Evolutionary conservation across 164 flowering plant species (phyloP), one percentile per base, ranked within the genome.

Genomic region (Macadamia integrifolia): DNA sequence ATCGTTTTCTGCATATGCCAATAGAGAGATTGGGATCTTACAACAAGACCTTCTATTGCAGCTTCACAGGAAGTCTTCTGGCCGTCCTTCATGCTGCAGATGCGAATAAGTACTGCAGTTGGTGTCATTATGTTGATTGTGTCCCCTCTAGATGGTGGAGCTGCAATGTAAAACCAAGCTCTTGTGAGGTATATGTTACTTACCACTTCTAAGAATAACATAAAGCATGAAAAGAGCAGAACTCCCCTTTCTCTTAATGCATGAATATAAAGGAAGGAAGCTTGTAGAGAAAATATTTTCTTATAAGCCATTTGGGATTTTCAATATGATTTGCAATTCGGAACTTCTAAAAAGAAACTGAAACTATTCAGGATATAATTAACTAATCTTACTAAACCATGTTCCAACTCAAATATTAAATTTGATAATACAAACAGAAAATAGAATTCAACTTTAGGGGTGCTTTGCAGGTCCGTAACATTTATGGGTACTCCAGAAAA

Each of bases 41-140:
- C 23, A 53, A 48, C 23, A 8, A 9, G 23, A 35, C 12, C 50
- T 69, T 64, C 31, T 70, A 58, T 0, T 75, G 73, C 84, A 93
- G 97, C 73, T 42, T 90, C 30, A 79, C 77, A 46, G 93, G 87
- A 57, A 71, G 78, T 57, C 74, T 84, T 64, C 72, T 82, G 14
- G 86, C 84, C 58, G 79, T 78, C 53, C 69, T 88, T 64, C 75
- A 63, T 55, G 85, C 85, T 31, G 69, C 85, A 8, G 66, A 87
- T 73, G 70, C 80, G 52, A 82, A 80, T 78, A 70, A 81, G 68
- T 77, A 84, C 58, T 89, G 93, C 79, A 75, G 72, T 49, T 88
- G 88, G 91, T 93, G 97, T 73, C 82, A 71, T 28, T 86, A 77
- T 68, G 32, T 87, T 15, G 83, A 88, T 58, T 91, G 97, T 73